Evolutionary conservation across 2,329 filamentous ascomycete species (phyloP).

Genomic region (Colletotrichum musicola): DNA sequence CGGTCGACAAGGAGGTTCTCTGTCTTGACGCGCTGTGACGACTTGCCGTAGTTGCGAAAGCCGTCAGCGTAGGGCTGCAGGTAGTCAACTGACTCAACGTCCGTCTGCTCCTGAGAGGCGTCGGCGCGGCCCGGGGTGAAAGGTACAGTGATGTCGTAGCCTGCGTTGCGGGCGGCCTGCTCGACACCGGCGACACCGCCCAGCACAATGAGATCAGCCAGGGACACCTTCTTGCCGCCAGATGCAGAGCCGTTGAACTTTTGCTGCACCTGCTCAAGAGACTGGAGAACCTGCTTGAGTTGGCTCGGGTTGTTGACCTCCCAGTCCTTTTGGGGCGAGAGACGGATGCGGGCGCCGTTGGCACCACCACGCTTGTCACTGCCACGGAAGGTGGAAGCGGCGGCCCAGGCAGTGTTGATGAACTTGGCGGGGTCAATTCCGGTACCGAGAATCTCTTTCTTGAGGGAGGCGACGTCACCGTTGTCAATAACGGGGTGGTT

Average conservation of each 20-base stretch:
- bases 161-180: slow-evolving; percentile 70
- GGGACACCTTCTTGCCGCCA: slow-evolving; percentile 76
- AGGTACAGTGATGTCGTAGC: slow-evolving; percentile 68
- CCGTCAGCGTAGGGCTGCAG: slow-evolving; percentile 78
- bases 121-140: slow-evolving; percentile 81
- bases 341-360: slow-evolving; percentile 83
- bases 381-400: slow-evolving; percentile 79
- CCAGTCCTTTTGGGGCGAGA: slow-evolving; percentile 80
- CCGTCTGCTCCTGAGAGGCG: slow-evolving; percentile 79
- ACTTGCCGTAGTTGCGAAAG: slow-evolving; percentile 83
- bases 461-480: slow-evolving; percentile 73
- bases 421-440: slow-evolving; percentile 72
- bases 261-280: slow-evolving; percentile 74
- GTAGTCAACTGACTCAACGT: slow-evolving; percentile 71
- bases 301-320: slow-evolving; percentile 79
- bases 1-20: slow-evolving; percentile 80
- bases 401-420: slow-evolving; percentile 76
- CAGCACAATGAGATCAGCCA: slow-evolving; percentile 83
- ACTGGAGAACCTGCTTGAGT: slow-evolving; percentile 70
- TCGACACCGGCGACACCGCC: slow-evolving; percentile 79
- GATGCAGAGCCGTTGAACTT: slow-evolving; percentile 67
- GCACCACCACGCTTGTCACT: slow-evolving; percentile 86
- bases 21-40: slow-evolving; percentile 69
- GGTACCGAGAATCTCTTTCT: slow-evolving; percentile 74
- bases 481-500: slow-evolving; percentile 64